Base-by-base conservation (phyloP, 1,139 yeast genomes). In the Williopsis jadinii region DNA sequence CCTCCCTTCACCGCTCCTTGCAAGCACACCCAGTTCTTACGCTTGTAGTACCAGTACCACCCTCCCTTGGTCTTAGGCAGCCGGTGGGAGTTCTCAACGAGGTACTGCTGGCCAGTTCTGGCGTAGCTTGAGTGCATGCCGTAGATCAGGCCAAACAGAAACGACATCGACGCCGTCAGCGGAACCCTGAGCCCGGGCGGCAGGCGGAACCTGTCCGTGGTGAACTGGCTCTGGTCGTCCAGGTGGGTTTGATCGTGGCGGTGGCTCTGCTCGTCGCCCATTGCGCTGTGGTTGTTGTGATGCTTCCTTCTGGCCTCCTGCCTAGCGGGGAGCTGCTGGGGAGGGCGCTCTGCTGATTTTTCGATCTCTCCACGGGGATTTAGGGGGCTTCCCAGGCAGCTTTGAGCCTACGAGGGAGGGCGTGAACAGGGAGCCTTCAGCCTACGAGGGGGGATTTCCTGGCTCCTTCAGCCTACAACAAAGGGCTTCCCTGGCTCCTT, bases 11-110 rank as follows among this genome's bases (percentile, higher is more conserved):
- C 60, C 0, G 84, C 86, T 26, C 65, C 66, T 41, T 75, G 68
- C 34, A 84, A 62, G 64, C 86, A 78, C 35, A 82, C 84, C 59
- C 84, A 84, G 60, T 84, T 84, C 64, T 85, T 86, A 50, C 87
- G 73, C 61, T 84, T 86, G 61, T 86, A 95, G 62, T 87, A 86
- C 58, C 83, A 84, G 58, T 84, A 87, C 95, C 95, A 86, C 0
- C 92, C 94, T 30, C 88, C 92, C 41, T 80, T 84, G 1, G 84
- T 80, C 19, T 65, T 69, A 4, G 95, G 95, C 46, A 87, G 65
- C 37, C 95, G 62, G 56, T 86, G 95, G 11, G 94, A 84, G 55
- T 86, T 86, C 50, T 84, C 88, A 1, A 90, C 87, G 41, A 86
- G 67, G 53, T 76, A 87, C 37, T 79, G 70, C 33, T 80, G 61